These are phyloP conservation scores for Tirmania nivea DNA, from an alignment of 495 filamentous ascomycete species.

Conservation along the genomic window DNA sequence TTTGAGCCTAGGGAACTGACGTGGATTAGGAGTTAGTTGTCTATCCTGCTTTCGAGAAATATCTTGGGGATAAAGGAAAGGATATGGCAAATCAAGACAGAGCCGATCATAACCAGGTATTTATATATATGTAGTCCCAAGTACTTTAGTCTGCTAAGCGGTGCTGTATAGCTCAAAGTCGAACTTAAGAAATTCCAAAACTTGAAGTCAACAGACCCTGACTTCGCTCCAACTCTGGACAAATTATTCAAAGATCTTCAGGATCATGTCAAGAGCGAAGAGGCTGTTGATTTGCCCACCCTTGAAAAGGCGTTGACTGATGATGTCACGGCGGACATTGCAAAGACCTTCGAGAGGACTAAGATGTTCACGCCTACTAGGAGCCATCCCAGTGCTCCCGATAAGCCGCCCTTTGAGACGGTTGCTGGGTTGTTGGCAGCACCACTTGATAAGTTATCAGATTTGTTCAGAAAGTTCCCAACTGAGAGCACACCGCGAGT, in stretches of 20 bases:
- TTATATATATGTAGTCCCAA: neutral
- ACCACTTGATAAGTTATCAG: conserved; percentile 30
- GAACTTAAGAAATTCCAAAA: conserved; percentile 39
- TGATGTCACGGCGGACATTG: conserved; percentile 18
- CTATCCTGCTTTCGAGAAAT: conserved; percentile 43
- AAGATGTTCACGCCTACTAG: conserved; percentile 32
- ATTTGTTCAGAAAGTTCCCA: conserved; percentile 30
- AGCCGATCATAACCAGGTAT: conserved; percentile 33
- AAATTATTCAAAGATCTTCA: conserved; percentile 29
- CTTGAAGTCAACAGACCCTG: conserved; percentile 24
- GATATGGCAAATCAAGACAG: conserved; percentile 38
- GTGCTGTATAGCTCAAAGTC: conserved; percentile 33
- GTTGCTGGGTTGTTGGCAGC: conserved; percentile 28
- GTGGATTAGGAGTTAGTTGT: conserved; percentile 36
- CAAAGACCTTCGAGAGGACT: conserved; percentile 32
- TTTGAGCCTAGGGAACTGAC: conserved; percentile 10
- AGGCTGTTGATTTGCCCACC: conserved; percentile 32
- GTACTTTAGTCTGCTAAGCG: neutral
- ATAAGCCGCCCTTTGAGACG: conserved; percentile 31
- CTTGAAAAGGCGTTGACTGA: conserved; percentile 27
- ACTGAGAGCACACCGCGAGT: too few species aligned
- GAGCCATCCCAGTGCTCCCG: conserved; percentile 23
- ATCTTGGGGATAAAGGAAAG: conserved; percentile 29
- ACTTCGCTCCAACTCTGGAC: conserved; percentile 32
- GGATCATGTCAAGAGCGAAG: conserved; percentile 41